These are phyloP conservation scores for Nemophila menziesii DNA, from an alignment of 257 asterid genomes.

Conservation along the genomic window DNA sequence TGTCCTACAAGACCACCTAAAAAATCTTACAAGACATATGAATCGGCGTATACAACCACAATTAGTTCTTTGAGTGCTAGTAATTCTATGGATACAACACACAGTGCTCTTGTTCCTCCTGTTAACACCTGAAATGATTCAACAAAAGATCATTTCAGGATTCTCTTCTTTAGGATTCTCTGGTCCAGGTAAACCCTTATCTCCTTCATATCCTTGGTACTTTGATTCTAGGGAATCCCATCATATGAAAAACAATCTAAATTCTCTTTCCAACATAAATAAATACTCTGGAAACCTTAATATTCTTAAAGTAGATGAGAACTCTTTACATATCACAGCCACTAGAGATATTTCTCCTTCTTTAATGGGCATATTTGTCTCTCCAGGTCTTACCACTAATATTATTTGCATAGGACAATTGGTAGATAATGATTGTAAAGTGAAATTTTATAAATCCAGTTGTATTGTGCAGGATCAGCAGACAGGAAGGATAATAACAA, in stretches of 20 bases:
- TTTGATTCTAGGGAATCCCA: not conserved
- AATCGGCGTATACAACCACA: not conserved
- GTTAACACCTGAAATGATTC: not conserved
- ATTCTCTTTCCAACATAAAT: not conserved
- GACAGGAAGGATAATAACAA: not conserved
- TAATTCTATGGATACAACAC: not conserved
- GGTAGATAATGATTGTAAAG: not conserved
- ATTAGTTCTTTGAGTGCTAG: not conserved
- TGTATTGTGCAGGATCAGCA: constrained; percentile 6
- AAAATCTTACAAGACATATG: not conserved
- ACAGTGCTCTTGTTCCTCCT: not conserved
- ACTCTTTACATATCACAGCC: not conserved
- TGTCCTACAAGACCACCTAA: not conserved
- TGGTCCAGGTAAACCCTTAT: not conserved
- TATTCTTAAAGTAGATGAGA: not conserved
- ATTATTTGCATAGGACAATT: not conserved
- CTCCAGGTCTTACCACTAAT: not conserved
- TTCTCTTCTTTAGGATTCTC: not conserved
- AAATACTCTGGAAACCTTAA: constrained; percentile 1
- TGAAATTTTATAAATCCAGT: not conserved
- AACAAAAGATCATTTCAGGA: not conserved
- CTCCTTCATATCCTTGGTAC: not conserved
- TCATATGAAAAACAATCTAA: not conserved
- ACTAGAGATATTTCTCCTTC: not conserved
- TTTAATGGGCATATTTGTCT: constrained; percentile 1